phyloP scores from a whole-genome alignment of 176 grass and related monocot species.

The Aegilops sharonensis region DNA sequence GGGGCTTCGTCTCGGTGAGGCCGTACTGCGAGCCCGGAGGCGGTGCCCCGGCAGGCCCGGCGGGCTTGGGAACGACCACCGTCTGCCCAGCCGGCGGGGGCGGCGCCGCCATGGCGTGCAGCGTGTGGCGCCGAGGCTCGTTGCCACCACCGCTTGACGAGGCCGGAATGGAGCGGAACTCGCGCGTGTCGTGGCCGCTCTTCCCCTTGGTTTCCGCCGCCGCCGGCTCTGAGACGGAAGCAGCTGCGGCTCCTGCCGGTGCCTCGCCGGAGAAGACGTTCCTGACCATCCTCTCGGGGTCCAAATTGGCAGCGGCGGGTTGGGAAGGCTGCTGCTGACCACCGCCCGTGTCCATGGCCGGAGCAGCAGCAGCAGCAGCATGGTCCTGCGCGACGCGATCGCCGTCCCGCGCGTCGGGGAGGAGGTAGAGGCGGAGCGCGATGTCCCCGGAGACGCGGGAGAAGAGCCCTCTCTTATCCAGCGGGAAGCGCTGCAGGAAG shows the following conservation, averaged over 20 bases:
- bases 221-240: accelerated
- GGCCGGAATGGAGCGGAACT: conserved; percentile 20
- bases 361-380: not conserved
- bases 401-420: not conserved
- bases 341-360: not conserved
- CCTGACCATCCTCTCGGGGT: not conserved
- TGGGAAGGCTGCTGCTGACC: not conserved
- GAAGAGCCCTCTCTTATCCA: conserved; percentile 72
- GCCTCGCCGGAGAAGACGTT: not conserved
- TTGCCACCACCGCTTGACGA: not conserved
- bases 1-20: conserved; percentile 44
- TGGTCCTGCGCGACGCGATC: not conserved
- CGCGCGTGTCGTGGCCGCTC: conserved; percentile 16
- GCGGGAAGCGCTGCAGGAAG: conserved; percentile 58
- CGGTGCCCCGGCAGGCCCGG: not conserved
- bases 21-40: conserved; percentile 6
- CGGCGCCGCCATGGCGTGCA: conserved; percentile 32
- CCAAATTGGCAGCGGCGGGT: not conserved
- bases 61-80: conserved; percentile 22
- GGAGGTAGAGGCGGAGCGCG: conserved; percentile 46
- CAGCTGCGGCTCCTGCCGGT: not conserved
- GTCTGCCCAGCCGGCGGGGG: conserved; percentile 35
- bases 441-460: conserved; percentile 83
- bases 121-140: not conserved
- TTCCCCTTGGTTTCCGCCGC: not conserved